A percentile compares a stretch with the other conserved stretches of the same genome.
These are phyloP conservation scores for Ogataea sp. DNA, from an alignment of 805 yeast genomes.

Conservation along the genomic window DNA sequence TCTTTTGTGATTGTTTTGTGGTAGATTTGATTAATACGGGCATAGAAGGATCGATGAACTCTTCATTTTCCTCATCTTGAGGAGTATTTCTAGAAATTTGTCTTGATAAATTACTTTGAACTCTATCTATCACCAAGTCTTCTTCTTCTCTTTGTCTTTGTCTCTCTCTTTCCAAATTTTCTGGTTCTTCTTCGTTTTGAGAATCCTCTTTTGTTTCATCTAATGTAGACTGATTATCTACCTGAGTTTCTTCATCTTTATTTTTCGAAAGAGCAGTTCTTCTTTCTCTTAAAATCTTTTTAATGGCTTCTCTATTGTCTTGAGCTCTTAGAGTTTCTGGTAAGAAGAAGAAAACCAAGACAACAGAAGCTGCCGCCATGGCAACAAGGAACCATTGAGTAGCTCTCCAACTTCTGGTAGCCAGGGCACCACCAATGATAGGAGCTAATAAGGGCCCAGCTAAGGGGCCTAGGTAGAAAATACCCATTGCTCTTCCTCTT, in stretches of 20 bases:
- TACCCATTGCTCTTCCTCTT: slow-evolving; percentile 75
- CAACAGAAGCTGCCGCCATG: slow-evolving; percentile 45
- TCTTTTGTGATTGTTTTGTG: slow-evolving; percentile 8
- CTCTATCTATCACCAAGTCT: background rate
- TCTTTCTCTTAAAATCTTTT: slow-evolving; percentile 35
- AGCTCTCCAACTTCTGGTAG: slow-evolving; percentile 72
- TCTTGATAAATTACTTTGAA: background rate
- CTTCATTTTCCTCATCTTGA: slow-evolving; percentile 5
- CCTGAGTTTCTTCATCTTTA: slow-evolving; percentile 12
- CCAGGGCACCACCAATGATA: slow-evolving; percentile 69
- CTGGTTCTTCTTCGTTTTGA: background rate
- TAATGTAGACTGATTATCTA: slow-evolving; percentile 10
- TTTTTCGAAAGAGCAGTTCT: background rate
- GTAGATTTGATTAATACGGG: background rate
- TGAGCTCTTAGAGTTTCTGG: slow-evolving; percentile 76
- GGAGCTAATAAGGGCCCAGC: slow-evolving; percentile 79
- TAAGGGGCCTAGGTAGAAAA: slow-evolving; percentile 73
- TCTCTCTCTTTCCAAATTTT: slow-evolving; percentile 1
- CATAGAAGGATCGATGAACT: background rate
- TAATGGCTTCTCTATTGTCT: slow-evolving; percentile 49
- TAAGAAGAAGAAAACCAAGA: slow-evolving; percentile 43
- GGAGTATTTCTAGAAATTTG: background rate
- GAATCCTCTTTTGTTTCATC: background rate
- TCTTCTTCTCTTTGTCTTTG: too few relatives aligned
- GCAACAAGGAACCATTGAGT: slow-evolving; percentile 75